Base-by-base conservation (phyloP, 1,139 yeast genomes). In the Candida sanyaensis region DNA sequence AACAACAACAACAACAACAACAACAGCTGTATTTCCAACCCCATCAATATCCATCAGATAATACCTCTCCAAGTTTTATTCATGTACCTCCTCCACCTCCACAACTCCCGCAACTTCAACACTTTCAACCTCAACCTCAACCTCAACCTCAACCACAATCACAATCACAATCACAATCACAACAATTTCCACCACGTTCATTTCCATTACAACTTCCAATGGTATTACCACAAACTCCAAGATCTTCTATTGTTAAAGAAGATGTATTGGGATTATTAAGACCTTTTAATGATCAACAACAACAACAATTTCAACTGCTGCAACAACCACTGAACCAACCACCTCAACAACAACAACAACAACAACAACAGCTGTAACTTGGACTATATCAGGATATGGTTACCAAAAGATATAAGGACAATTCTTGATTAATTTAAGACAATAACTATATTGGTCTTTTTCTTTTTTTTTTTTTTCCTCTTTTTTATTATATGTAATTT, bases 301-400 rank as follows among this genome's bases (percentile, higher is more conserved):
- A 17, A 17, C 21, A 17, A 17, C 21, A 17, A 17, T 17, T 17
- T 17, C 21, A 17, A 17, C 21, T 2, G 3, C 21, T 17, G 21
- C 21, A 17, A 17, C 21, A 17, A 2, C 21, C 21, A 3, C 21
- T 17, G 21, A 2, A 17, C 2, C 21, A 17, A 17, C 21, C 21
- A 17, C 21, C 21, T 3, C 21, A 17, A 17, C 21, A 17, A 17
- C 21, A 17, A 17, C 21, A 17, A 17, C 21, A 17, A 17, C 21
- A 17, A 17, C 21, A 17, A 17, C 21, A 17, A 17, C 21, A 17
- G 21, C 21, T 17, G 21, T 17, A 26, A 4, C 28, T 23, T 21
- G 37, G 8, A 31, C 43, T 28, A 36, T 41, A 44, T 38, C 43
- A n/a, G 44, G 44, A 41, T 41, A 41, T 41, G 44, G 44, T 26